Conservation (phyloP, 345 rosid species). For the Eucalyptus regnans region DNA sequence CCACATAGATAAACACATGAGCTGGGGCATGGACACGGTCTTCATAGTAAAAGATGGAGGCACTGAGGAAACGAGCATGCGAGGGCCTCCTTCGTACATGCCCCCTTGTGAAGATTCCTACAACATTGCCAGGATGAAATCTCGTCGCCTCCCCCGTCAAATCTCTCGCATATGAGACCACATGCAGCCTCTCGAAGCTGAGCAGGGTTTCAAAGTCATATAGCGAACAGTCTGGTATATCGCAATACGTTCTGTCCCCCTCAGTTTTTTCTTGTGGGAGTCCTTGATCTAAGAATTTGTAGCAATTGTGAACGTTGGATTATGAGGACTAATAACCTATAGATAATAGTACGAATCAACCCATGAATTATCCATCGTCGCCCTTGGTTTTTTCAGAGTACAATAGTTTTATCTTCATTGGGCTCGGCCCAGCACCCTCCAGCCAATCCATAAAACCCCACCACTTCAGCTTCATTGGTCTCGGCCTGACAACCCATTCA, state of each 20-base stretch:
- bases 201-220: not conserved
- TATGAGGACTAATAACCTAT: not conserved
- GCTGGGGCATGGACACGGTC: conserved; percentile 19
- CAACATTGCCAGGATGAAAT: not conserved
- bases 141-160: not conserved
- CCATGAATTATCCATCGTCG: not conserved
- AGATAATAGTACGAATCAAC: not conserved
- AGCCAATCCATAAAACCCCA: too few species aligned
- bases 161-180: not conserved
- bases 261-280: not conserved
- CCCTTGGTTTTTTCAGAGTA: not conserved
- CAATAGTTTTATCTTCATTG: not conserved
- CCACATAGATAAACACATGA: conserved; percentile 6
- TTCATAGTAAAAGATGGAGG: conserved; percentile 14
- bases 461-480: too few species aligned
- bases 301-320: not conserved
- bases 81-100: conserved; percentile 1
- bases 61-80: not conserved
- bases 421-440: too few species aligned
- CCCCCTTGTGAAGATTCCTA: not conserved
- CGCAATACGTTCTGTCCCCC: not conserved
- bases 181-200: not conserved
- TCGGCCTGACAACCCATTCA: too few species aligned
- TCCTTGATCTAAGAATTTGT: not conserved
- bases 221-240: too few species aligned